These are phyloP conservation scores for Dalbergia cochinchinensis DNA, from an alignment of 306 rosid species.

Conservation along the genomic window DNA sequence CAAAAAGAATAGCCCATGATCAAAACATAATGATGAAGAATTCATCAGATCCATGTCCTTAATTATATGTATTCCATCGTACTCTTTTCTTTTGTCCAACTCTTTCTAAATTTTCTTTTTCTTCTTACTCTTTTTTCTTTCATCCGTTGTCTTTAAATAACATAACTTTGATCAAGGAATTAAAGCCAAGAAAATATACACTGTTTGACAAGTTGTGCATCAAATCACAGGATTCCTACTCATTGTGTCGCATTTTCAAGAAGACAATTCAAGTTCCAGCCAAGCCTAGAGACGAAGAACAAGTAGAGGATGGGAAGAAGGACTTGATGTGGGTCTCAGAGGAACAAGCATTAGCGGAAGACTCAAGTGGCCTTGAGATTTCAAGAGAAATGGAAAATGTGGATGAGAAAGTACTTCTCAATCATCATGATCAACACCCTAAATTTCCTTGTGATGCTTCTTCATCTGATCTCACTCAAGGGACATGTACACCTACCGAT, in stretches of 20 bases:
- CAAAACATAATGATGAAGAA: slow-evolving; percentile 66
- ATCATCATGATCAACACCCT: slow-evolving; percentile 45
- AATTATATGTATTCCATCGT: slow-evolving; percentile 21
- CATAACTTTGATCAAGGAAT: slow-evolving; percentile 12
- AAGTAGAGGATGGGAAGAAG: slow-evolving; percentile 41
- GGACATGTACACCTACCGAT: slow-evolving; percentile 68
- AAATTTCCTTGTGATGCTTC: slow-evolving; percentile 76
- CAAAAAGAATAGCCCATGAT: slow-evolving; percentile 57
- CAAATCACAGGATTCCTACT: slow-evolving; percentile 80
- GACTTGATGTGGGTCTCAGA: slow-evolving; percentile 50
- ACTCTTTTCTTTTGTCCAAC: slow-evolving; percentile 48
- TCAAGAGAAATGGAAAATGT: slow-evolving; percentile 56
- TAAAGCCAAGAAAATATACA: neutral
- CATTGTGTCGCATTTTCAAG: slow-evolving; percentile 91
- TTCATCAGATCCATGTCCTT: slow-evolving; percentile 62
- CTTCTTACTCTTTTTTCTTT: slow-evolving; percentile 48
- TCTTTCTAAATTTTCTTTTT: slow-evolving; percentile 51
- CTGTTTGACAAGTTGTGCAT: slow-evolving; percentile 15
- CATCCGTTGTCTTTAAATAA: slow-evolving; percentile 19
- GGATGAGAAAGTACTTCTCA: slow-evolving; percentile 55
- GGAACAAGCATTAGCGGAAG: slow-evolving; percentile 54
- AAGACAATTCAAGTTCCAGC: slow-evolving; percentile 68
- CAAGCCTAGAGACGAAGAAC: slow-evolving; percentile 56
- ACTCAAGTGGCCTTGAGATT: slow-evolving; percentile 56
- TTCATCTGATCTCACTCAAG: slow-evolving; percentile 96